Percentiles rank a stretch among this genome's conserved stretches.
These are phyloP conservation scores for Venturia effusa DNA, from an alignment of 2,329 filamentous ascomycete species.

Conservation along the genomic window DNA sequence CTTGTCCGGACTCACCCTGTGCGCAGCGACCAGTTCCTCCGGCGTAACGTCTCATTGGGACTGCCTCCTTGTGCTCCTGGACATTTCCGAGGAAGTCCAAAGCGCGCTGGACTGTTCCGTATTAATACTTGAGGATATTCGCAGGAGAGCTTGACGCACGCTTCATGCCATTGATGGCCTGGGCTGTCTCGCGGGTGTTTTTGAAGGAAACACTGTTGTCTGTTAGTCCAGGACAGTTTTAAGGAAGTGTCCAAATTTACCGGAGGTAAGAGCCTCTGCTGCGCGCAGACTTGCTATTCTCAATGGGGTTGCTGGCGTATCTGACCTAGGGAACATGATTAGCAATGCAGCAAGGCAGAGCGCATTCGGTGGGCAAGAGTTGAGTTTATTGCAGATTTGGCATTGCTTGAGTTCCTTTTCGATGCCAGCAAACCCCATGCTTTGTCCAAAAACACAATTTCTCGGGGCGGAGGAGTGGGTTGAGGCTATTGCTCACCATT, in stretches of 20 bases:
- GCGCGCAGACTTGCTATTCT: constrained; percentile 86
- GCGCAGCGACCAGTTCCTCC: constrained; percentile 91
- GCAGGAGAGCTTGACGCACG: constrained; percentile 14
- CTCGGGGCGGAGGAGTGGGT: background rate
- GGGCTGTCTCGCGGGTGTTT: constrained; percentile 99
- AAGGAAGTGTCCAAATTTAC: constrained; percentile 58
- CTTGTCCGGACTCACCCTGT: constrained; percentile 61
- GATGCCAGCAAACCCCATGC: background rate
- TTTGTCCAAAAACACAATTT: background rate
- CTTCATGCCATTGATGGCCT: constrained; percentile 99
- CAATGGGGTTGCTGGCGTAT: constrained; percentile 87
- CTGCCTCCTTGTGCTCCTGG: constrained; percentile 89
- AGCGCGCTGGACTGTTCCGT: constrained; percentile 59
- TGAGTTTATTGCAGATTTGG: background rate
- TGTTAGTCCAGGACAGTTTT: constrained; percentile 98
- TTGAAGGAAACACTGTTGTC: constrained; percentile 95
- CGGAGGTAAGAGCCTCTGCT: constrained; percentile 97
- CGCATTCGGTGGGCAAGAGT: background rate
- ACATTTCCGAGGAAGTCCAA: constrained; percentile 98
- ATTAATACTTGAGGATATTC: background rate
- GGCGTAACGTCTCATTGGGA: constrained; percentile 96
- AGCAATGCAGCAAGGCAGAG: background rate
- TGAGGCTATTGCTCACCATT: background rate
- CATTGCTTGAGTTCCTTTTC: background rate
- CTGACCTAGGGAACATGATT: constrained; percentile 49